phyloP scores from a whole-genome alignment of 2,329 filamentous ascomycete species.

The Penicillium aurantiogriseum region DNA sequence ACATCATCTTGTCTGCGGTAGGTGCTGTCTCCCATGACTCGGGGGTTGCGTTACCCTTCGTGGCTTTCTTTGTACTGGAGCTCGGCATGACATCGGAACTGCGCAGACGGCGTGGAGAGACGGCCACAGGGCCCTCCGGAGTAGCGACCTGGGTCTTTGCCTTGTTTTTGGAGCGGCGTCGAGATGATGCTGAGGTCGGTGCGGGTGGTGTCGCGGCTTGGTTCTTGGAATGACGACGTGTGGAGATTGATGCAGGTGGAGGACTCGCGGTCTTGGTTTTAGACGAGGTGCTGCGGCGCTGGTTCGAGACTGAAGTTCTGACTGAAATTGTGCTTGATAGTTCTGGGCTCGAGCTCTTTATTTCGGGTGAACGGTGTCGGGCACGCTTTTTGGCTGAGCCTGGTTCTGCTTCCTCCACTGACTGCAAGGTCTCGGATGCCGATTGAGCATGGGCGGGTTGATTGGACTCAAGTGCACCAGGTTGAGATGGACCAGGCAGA shows the following conservation, averaged over 20 bases:
- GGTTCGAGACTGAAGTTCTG: neutral
- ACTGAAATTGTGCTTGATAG: neutral
- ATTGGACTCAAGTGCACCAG: neutral
- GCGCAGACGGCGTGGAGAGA: neutral
- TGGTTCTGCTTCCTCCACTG: neutral
- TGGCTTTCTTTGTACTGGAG: neutral
- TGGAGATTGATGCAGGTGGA: neutral
- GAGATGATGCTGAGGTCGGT: neutral
- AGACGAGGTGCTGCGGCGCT: neutral
- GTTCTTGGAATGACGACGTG: neutral
- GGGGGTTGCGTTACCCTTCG: neutral
- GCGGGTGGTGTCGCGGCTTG: neutral
- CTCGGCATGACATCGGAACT: neutral
- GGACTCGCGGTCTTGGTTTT: neutral
- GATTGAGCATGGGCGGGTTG: neutral
- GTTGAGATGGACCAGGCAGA: neutral
- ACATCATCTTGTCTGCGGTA: slow-evolving; percentile 2
- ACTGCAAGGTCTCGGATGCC: neutral
- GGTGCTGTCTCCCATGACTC: neutral
- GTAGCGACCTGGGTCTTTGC: neutral
- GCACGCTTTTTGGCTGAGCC: neutral
- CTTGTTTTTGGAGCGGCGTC: neutral
- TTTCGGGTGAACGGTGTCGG: neutral
- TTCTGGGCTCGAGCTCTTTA: neutral
- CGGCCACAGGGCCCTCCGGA: too few species aligned